Percentiles rank a stretch among this genome's conserved stretches.
Evolutionary conservation across 2,329 filamentous ascomycete species (phyloP).

Genomic region (Botrytis hyacinthi): DNA sequence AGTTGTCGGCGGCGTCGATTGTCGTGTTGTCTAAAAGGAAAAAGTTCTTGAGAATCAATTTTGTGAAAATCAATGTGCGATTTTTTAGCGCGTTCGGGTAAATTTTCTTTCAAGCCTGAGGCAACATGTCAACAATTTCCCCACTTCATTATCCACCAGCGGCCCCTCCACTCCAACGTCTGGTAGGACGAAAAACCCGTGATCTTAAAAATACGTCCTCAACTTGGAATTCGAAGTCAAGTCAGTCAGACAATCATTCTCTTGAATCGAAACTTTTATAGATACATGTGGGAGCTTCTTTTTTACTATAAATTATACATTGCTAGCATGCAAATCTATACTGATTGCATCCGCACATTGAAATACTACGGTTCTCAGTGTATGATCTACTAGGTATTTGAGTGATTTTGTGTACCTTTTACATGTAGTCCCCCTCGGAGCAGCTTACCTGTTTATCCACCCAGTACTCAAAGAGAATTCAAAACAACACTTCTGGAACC

Average conservation of each 20-base stretch:
- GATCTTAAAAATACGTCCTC: not conserved
- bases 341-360: not conserved
- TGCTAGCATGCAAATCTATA: not conserved
- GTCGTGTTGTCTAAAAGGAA: slow-evolving; percentile 18
- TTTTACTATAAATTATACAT: not conserved
- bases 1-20: slow-evolving; percentile 22
- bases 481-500: not conserved
- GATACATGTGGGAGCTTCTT: not conserved
- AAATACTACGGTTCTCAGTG: no score
- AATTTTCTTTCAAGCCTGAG: not conserved
- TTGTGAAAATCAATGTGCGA: not conserved
- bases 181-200: not conserved
- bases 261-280: not conserved
- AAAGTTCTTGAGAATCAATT: slow-evolving; percentile 8
- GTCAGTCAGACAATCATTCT: not conserved
- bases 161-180: not conserved
- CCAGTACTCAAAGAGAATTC: not conserved
- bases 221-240: not conserved
- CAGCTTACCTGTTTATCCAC: not conserved
- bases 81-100: slow-evolving; percentile 15
- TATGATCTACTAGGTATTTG: not conserved
- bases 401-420: not conserved
- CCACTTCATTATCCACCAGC: not conserved
- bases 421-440: no score
- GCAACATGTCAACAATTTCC: not conserved